Percentiles rank a stretch among this genome's conserved stretches.
Evolutionary conservation across 495 filamentous ascomycete genomes (phyloP).

Genomic region (Hypoxylon lenormandii): DNA sequence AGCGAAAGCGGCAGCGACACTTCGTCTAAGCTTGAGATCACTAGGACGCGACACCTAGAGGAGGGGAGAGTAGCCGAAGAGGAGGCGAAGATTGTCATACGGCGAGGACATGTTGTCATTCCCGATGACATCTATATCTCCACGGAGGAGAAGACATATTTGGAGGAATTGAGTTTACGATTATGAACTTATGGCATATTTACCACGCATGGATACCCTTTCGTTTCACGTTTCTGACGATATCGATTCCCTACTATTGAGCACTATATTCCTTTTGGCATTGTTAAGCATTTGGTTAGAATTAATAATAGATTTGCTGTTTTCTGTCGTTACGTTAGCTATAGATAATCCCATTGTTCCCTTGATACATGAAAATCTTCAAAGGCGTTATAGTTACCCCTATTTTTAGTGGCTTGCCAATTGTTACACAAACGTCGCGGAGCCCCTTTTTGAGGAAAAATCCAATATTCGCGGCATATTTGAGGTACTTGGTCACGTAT

Average conservation of each 20-base stretch:
- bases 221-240: background rate
- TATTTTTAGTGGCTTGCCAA: no score
- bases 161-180: slow-evolving; percentile 56
- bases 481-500: no score
- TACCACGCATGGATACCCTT: background rate
- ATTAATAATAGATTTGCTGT: no score
- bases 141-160: slow-evolving; percentile 55
- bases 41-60: slow-evolving; percentile 19
- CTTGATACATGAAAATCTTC: no score
- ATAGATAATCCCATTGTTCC: no score
- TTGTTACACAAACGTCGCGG: no score
- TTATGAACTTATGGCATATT: slow-evolving; percentile 31
- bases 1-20: slow-evolving; percentile 27
- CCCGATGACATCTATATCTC: slow-evolving; percentile 55
- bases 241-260: background rate
- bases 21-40: slow-evolving; percentile 28
- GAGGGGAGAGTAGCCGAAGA: slow-evolving; percentile 36
- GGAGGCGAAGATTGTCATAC: slow-evolving; percentile 49
- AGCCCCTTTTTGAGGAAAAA: no score
- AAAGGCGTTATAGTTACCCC: no score
- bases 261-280: no score
- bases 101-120: slow-evolving; percentile 48
- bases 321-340: no score
- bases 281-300: no score
- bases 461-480: no score